These are phyloP conservation scores for Pseudogymnoascus sp. DNA, from an alignment of 2,329 filamentous ascomycete species.

Conservation along the genomic window DNA sequence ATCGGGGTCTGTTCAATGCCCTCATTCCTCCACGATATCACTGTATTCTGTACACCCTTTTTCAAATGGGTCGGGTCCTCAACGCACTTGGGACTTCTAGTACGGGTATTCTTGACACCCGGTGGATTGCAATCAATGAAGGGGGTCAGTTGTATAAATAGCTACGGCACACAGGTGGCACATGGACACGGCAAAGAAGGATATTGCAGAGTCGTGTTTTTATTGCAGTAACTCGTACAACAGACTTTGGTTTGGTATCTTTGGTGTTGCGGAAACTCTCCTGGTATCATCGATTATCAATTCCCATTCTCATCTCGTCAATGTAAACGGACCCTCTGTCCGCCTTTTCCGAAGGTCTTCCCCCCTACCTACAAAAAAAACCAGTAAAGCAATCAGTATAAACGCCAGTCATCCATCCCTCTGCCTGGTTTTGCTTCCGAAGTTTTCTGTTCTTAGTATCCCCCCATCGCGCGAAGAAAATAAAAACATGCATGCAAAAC, in stretches of 20 bases:
- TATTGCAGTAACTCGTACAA: background rate
- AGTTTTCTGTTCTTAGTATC: background rate
- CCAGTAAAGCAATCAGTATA: background rate
- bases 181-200: background rate
- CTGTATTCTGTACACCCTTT: too few relatives aligned
- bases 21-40: too few relatives aligned
- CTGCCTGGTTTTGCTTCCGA: background rate
- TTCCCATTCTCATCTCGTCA: background rate
- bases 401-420: background rate
- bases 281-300: background rate
- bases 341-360: background rate
- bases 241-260: background rate
- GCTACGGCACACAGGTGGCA: background rate
- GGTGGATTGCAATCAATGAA: background rate
- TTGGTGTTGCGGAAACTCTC: background rate
- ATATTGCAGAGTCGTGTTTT: background rate
- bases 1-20: too few relatives aligned
- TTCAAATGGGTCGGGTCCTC: too few relatives aligned
- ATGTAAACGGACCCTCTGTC: background rate
- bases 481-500: background rate
- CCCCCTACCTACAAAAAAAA: background rate
- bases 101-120: too few relatives aligned
- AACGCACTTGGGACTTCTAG: too few relatives aligned
- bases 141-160: background rate
- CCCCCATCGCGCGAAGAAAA: background rate